Conservation (phyloP, 176 grass and related monocot species). For the Pontederia paniculata region DNA sequence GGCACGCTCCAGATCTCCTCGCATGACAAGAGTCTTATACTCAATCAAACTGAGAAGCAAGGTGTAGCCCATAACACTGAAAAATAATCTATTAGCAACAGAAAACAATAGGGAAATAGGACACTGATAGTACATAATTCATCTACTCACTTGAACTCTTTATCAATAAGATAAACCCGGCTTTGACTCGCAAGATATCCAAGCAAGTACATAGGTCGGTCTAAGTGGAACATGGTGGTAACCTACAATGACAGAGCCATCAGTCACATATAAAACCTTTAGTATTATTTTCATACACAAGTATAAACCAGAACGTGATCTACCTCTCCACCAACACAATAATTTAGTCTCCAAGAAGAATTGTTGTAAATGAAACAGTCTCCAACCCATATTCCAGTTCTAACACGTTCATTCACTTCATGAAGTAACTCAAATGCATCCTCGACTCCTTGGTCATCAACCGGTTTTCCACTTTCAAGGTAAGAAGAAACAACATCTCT, state of each 20-base stretch:
- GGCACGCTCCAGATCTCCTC: constrained; percentile 49
- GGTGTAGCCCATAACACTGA: constrained; percentile 94
- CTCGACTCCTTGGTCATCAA: constrained; percentile 51
- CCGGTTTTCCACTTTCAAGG: constrained; percentile 38
- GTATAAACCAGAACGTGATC: background rate
- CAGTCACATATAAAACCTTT: background rate
- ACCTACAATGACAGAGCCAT: constrained; percentile 24
- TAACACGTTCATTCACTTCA: constrained; percentile 42
- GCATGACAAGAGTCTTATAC: constrained; percentile 59
- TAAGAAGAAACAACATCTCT: constrained; percentile 58
- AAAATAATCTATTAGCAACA: constrained; percentile 38
- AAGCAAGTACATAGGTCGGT: constrained; percentile 58
- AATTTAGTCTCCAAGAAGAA: constrained; percentile 50
- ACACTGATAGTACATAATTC: background rate
- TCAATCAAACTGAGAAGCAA: constrained; percentile 97
- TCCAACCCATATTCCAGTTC: constrained; percentile 40
- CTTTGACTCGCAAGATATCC: constrained; percentile 64
- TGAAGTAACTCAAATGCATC: constrained; percentile 70
- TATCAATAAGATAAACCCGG: constrained; percentile 60
- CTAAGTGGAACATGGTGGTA: constrained; percentile 70
- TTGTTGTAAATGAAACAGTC: constrained; percentile 79
- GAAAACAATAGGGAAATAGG: constrained; percentile 15
- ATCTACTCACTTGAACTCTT: constrained; percentile 46
- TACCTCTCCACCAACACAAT: constrained; percentile 65
- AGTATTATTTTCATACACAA: background rate